Base-by-base conservation (phyloP, 306 rosid genomes). In the Gleditsia sinensis region DNA sequence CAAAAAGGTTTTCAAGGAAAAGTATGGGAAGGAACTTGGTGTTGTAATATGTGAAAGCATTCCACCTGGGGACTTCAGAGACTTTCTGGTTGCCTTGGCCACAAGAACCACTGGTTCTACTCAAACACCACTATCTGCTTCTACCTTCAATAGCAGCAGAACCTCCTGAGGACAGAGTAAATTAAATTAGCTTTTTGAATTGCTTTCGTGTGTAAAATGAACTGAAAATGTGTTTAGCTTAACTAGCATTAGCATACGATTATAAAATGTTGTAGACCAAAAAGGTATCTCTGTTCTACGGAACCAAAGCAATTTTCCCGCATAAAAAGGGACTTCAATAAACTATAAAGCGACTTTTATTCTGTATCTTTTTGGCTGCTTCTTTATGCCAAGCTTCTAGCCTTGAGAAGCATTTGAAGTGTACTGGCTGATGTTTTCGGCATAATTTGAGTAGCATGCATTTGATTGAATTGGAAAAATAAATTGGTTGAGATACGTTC, bases 61-160 rank as follows among this genome's bases (percentile, higher is more conserved):
- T 80, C 82, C 85, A 10, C 68, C 61, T 19, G 84, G 87, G 6
- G 84, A 80, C 39, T 81, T 79, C 43, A 87, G 81, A 82, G 88
- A 85, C 58, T 87, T 89, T 75, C 76, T 89, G 53, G 69, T 84
- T 61, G 87, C 89, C 46, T 81, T 91, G 79, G 87, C 85, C 70
- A 75, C 80, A 64, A 85, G 80, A 67, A 76, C 75, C 81, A 27
- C 23, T 25, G 24, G 55, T 54, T 9, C 56, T 65, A 1, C 81
- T 32, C 6, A 54, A 62, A 11, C 21, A 42, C 17, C 17, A 12
- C 16, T 39, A 46, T 30, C 51, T 77, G 14, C 45, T 74, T 46
- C 61, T 48, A 17, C 12, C 16, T 27, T 75, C 19, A 24, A 24
- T 25, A 9, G 57, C 59, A 70, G 40, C 30, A 49, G 40, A 21